These are phyloP conservation scores for Glycyrrhiza uralensis DNA, from an alignment of 306 rosid species.

Conservation along the genomic window DNA sequence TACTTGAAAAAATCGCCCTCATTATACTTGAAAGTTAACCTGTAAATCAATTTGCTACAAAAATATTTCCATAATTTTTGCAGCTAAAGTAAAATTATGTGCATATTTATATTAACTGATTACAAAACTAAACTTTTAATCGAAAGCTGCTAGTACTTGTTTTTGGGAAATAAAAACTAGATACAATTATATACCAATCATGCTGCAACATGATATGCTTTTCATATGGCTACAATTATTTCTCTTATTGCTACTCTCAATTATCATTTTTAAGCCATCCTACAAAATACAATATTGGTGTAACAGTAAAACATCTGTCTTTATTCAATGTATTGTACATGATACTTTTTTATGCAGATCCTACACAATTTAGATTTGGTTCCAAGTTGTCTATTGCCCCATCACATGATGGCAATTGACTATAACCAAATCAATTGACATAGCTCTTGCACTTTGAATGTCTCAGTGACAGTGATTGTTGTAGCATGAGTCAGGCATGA, in stretches of 20 bases:
- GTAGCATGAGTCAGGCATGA: background rate
- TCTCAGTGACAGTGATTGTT: background rate
- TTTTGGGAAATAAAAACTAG: background rate
- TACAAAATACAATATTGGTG: background rate
- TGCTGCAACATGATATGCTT: background rate
- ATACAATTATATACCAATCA: too few relatives aligned
- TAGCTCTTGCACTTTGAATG: background rate
- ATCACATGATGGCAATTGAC: conserved; percentile 9
- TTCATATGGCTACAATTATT: background rate
- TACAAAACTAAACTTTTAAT: too few relatives aligned
- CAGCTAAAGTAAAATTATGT: too few relatives aligned
- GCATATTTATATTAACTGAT: too few relatives aligned
- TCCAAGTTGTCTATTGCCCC: background rate
- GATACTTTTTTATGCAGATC: background rate
- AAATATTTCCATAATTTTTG: too few relatives aligned
- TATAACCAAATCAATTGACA: background rate
- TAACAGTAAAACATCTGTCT: background rate
- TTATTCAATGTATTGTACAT: conserved; percentile 26
- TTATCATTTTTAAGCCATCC: background rate
- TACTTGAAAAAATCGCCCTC: too few relatives aligned
- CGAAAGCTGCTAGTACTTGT: too few relatives aligned
- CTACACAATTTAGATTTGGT: conserved; percentile 14
- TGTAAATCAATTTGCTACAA: too few relatives aligned
- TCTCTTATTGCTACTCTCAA: background rate
- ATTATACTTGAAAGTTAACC: too few relatives aligned